Percentiles rank a stretch among this genome's conserved stretches.
These are phyloP conservation scores for Desmodesmus armatus DNA, from an alignment of 139 green algal genomes.

Conservation along the genomic window DNA sequence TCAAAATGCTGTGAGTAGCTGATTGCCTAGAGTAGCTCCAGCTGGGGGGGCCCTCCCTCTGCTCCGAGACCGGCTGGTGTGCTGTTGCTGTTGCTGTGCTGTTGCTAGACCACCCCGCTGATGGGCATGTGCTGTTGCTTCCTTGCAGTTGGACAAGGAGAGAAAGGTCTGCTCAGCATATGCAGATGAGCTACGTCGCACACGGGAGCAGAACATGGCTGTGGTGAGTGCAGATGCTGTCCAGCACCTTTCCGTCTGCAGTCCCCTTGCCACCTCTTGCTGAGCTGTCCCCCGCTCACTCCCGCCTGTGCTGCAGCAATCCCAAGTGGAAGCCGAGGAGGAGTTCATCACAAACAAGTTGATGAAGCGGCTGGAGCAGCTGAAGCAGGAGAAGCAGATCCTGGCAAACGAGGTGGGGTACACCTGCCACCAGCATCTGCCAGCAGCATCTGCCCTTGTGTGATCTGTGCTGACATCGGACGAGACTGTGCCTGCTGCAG, in stretches of 20 bases:
- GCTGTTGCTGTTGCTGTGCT: not conserved
- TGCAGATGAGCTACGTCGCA: conserved; percentile 58
- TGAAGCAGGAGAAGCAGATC: conserved; percentile 81
- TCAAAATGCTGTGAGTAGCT: too few relatives aligned
- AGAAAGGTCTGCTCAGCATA: conserved; percentile 46
- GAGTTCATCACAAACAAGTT: conserved; percentile 87
- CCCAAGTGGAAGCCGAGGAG: conserved; percentile 81
- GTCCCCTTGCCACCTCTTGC: not conserved
- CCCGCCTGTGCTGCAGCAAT: conserved; percentile 56
- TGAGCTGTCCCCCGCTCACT: not conserved
- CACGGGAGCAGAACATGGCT: conserved; percentile 68
- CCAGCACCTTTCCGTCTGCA: not conserved
- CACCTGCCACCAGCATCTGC: not conserved
- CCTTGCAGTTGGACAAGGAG: conserved; percentile 57
- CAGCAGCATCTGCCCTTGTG: not conserved
- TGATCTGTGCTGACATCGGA: not conserved
- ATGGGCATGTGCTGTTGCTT: not conserved
- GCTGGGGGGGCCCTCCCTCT: not conserved
- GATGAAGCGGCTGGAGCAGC: conserved; percentile 82
- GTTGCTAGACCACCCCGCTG: too few relatives aligned
- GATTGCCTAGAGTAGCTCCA: too few relatives aligned
- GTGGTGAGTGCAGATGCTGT: conserved; percentile 47
- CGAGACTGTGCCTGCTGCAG: conserved; percentile 36
- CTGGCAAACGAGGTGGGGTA: conserved; percentile 70
- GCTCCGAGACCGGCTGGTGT: not conserved